Base-by-base conservation (phyloP, 345 rosid genomes). In the Adansonia digitata region DNA sequence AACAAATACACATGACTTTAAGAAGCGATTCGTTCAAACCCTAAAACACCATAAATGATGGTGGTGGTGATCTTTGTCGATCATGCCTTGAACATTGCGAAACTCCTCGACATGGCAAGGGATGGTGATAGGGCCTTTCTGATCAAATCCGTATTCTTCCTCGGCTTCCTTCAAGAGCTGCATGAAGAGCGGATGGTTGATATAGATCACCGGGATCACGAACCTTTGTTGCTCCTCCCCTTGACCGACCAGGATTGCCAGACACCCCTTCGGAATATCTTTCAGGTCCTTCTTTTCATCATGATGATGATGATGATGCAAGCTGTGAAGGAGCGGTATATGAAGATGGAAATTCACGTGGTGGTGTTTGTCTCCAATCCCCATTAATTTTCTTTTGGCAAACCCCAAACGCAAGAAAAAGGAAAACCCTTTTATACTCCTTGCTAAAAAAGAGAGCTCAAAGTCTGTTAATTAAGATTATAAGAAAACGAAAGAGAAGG, bases 21-120 rank as follows among this genome's bases (percentile, higher is more conserved):
- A 62, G 26, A 57, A 24, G 3, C 1, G 34, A 24, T 13, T 5
- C 4, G 2, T 76, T 87, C 87, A 86, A 62, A 81, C 84, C 83
- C 86, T 77, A 68, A 88, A 90, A 76, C 94, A 88, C 80, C 75
- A 74, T 31, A 79, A 43, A 71, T 87, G 86, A 34, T 75, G 80
- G 85, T 72, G 84, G 37, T 81, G 88, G 37, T 80, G 81, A 51
- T 91, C 98, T 77, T 82, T 40, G 67, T 88, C 88, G 75, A 94
- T 92, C 72, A 91, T 75, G 69, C 86, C 89, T 49, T 85, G 97
- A 77, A 92, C 88, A 73, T 77, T 80, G 18, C 87, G 88, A 59
- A 94, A 94, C 78, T 91, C 88, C 77, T 92, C 88, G 0, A 92
- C 92, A 40, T 86, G 85, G 81, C 97, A 94, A 49, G 98, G 98